A percentile compares a stretch with the other conserved stretches of the same genome.
phyloP scores from a whole-genome alignment of 352 stramenopile species.

The Phytophthora litchii region DNA sequence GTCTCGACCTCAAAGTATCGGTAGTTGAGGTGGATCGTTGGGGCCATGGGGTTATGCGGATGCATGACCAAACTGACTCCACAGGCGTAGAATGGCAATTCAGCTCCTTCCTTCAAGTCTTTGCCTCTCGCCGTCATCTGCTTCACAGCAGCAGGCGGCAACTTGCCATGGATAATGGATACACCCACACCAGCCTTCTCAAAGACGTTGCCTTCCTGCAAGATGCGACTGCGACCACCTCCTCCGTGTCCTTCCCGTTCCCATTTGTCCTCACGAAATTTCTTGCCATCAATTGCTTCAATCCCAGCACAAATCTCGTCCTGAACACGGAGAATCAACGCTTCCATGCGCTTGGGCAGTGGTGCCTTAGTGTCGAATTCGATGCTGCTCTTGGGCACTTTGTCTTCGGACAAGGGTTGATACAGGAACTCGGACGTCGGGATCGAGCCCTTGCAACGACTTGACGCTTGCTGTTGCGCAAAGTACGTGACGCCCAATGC shows the following conservation, averaged over 20 bases:
- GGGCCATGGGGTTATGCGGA: slow-evolving; percentile 92
- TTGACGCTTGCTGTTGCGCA: slow-evolving; percentile 22
- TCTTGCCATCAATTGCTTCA: slow-evolving; percentile 92
- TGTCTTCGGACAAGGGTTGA: slow-evolving; percentile 65
- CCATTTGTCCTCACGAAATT: slow-evolving; percentile 96
- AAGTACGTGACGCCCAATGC: slow-evolving; percentile 28
- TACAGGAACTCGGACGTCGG: slow-evolving; percentile 67
- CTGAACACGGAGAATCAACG: slow-evolving; percentile 80
- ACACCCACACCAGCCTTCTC: slow-evolving; percentile 99
- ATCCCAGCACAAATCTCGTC: slow-evolving; percentile 90
- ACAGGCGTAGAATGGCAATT: slow-evolving; percentile 96
- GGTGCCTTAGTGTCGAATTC: slow-evolving; percentile 78
- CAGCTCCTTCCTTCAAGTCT: slow-evolving; percentile 66
- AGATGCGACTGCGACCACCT: slow-evolving; percentile 93
- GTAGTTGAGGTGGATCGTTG: slow-evolving; percentile 98
- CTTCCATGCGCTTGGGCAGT: slow-evolving; percentile 81
- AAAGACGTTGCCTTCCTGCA: slow-evolving; percentile 94
- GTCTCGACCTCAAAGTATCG: slow-evolving; percentile 97
- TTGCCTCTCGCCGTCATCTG: slow-evolving; percentile 87
- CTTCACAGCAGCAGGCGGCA: slow-evolving; percentile 88
- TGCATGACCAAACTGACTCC: slow-evolving; percentile 98
- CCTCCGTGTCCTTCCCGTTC: slow-evolving; percentile 94
- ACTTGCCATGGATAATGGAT: slow-evolving; percentile 96
- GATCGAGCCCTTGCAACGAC: slow-evolving; percentile 49
- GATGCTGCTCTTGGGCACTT: slow-evolving; percentile 61